These are phyloP conservation scores for Fusarium musae DNA, from an alignment of 2,329 filamentous ascomycete genomes.

Conservation along the genomic window DNA sequence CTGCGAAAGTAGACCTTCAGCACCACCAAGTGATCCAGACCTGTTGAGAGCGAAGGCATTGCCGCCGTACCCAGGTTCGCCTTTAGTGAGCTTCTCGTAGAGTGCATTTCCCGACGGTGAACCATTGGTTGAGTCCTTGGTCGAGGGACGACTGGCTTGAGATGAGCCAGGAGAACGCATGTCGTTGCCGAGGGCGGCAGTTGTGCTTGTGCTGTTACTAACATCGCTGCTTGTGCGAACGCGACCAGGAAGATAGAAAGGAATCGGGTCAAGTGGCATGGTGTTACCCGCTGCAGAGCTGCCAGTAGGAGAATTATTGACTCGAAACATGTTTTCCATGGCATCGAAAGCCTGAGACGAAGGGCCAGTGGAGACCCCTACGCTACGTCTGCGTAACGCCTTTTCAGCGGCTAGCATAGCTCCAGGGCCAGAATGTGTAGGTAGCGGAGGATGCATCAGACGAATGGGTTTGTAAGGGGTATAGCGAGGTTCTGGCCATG, in stretches of 20 bases:
- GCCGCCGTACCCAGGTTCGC: conserved; percentile 71
- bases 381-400: conserved; percentile 67
- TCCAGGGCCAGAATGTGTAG: conserved; percentile 53
- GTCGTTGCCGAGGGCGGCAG: conserved; percentile 34
- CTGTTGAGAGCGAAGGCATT: conserved; percentile 58
- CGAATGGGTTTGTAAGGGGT: conserved; percentile 80
- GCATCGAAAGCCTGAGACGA: conserved; percentile 50
- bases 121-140: conserved; percentile 48
- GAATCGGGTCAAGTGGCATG: conserved; percentile 61
- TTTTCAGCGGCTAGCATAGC: conserved; percentile 68
- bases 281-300: conserved; percentile 47
- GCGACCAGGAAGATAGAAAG: conserved; percentile 56
- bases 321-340: conserved; percentile 45
- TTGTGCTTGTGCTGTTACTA: conserved; percentile 45
- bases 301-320: conserved; percentile 21
- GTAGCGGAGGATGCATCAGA: conserved; percentile 58
- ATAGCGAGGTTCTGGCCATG: conserved; percentile 87
- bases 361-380: conserved; percentile 57
- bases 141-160: conserved; percentile 49
- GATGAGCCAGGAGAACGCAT: conserved; percentile 45
- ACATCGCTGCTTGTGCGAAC: conserved; percentile 48
- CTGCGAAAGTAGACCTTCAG: conserved; percentile 77
- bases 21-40: conserved; percentile 52
- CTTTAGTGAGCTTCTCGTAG: conserved; percentile 76
- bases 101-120: conserved; percentile 47